These are phyloP conservation scores for Eucalyptus paniculata DNA, from an alignment of 345 rosid species.

Conservation along the genomic window DNA sequence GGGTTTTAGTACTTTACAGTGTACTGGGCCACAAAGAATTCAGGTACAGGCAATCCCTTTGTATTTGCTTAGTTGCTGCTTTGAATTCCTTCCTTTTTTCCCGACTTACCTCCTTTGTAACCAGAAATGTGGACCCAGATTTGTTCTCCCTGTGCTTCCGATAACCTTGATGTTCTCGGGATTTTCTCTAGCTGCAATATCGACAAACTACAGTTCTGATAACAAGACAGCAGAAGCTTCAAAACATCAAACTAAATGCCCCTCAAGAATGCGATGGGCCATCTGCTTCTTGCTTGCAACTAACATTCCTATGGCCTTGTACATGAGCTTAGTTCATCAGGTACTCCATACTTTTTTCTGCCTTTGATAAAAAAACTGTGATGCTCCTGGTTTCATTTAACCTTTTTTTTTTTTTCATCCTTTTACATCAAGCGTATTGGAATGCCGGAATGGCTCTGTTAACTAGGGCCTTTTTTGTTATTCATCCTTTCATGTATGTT, in stretches of 20 bases:
- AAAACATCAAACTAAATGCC: slow-evolving; percentile 14
- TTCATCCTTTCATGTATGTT: background rate
- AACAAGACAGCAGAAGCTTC: slow-evolving; percentile 21
- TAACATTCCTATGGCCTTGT: slow-evolving; percentile 80
- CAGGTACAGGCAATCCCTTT: slow-evolving; percentile 25
- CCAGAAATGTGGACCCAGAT: slow-evolving; percentile 40
- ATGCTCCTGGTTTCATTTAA: background rate
- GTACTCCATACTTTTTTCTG: slow-evolving; percentile 4
- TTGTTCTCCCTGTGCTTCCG: slow-evolving; percentile 93
- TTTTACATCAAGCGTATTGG: background rate
- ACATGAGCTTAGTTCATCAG: slow-evolving; percentile 89
- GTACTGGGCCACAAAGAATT: slow-evolving; percentile 90
- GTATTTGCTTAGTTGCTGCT: background rate
- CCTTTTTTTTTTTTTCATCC: background rate
- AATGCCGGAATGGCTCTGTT: background rate
- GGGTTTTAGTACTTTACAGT: slow-evolving; percentile 76
- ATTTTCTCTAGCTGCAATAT: slow-evolving; percentile 49
- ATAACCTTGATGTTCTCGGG: slow-evolving; percentile 83
- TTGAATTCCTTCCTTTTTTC: background rate
- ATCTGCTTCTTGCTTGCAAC: slow-evolving; percentile 65
- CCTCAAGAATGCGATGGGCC: slow-evolving; percentile 27
- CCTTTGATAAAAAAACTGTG: background rate
- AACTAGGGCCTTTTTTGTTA: background rate
- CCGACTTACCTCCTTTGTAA: slow-evolving; percentile 7
- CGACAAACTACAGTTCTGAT: slow-evolving; percentile 8